Conservation (phyloP, 192 early-diverging fungal genomes). For the Backusella luteola region DNA sequence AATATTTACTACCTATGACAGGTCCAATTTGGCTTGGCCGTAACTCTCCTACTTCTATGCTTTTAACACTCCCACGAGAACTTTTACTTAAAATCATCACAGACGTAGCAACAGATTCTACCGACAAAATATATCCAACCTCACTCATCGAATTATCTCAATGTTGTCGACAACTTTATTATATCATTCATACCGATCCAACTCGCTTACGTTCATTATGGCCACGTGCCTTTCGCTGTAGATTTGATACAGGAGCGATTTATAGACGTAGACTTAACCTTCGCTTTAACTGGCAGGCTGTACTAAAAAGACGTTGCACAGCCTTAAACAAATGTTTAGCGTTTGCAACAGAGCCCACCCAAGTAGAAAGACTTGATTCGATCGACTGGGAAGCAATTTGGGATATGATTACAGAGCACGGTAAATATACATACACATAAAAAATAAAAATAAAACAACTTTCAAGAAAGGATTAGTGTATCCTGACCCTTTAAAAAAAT, state of each 20-base stretch:
- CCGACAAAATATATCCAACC: conserved; percentile 17
- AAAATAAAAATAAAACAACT: background rate
- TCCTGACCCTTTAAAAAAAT: background rate
- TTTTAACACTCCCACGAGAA: conserved; percentile 33
- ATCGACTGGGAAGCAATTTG: conserved; percentile 34
- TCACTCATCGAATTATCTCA: conserved; percentile 24
- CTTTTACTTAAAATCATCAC: conserved; percentile 24
- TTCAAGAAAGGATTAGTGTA: background rate
- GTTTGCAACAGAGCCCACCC: conserved; percentile 13
- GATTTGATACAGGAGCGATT: conserved; percentile 42
- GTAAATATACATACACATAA: conserved; percentile 18
- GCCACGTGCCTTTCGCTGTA: conserved; percentile 21
- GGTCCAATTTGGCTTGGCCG: conserved; percentile 5
- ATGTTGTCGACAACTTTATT: conserved; percentile 16
- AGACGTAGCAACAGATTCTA: conserved; percentile 19
- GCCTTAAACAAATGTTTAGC: conserved; percentile 17
- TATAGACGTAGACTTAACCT: conserved; percentile 23
- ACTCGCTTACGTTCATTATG: conserved; percentile 23
- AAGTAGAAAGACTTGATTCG: conserved; percentile 2
- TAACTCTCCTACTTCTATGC: conserved; percentile 11
- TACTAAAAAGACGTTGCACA: conserved; percentile 24
- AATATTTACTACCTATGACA: conserved; percentile 6
- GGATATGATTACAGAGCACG: conserved; percentile 45
- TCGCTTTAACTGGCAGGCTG: conserved; percentile 27
- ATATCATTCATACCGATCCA: conserved; percentile 17